A percentile compares a stretch with the other conserved stretches of the same genome.
Evolutionary conservation across 106 monocot species (phyloP).

Genomic region (Agapanthus africanus): DNA sequence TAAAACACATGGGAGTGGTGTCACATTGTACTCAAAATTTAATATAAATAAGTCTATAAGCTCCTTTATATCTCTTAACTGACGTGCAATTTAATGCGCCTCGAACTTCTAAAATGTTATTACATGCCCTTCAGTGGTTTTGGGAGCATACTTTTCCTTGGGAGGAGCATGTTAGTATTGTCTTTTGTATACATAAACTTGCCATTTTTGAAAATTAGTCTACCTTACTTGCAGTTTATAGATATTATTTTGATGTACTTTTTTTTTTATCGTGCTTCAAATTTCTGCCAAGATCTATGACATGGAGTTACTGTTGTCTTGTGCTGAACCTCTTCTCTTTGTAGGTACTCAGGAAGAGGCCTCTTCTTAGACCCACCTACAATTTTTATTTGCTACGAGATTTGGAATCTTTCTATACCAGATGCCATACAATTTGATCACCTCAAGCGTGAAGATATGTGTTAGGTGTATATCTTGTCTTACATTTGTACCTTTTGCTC

Average conservation of each 20-base stretch:
- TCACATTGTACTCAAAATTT: neutral
- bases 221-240: neutral
- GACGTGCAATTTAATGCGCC: neutral
- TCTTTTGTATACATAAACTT: too few relatives aligned
- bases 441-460: conserved; percentile 23
- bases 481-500: neutral
- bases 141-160: neutral
- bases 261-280: neutral
- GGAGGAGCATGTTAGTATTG: neutral
- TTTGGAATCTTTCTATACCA: conserved; percentile 70
- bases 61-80: neutral
- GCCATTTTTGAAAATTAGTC: neutral
- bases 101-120: neutral
- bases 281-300: neutral
- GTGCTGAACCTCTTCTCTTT: conserved; percentile 4
- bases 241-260: neutral
- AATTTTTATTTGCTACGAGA: conserved; percentile 34
- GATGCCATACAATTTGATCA: conserved; percentile 26
- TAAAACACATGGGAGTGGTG: neutral
- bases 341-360: conserved; percentile 94
- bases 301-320: neutral
- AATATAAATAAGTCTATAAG: neutral
- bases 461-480: conserved; percentile 26
- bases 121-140: neutral
- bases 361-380: conserved; percentile 83